Evolutionary conservation across 1,284 basidiomycete species (phyloP), one percentile per base, ranked within the genome.

Genomic region (Mycena citricolor): DNA sequence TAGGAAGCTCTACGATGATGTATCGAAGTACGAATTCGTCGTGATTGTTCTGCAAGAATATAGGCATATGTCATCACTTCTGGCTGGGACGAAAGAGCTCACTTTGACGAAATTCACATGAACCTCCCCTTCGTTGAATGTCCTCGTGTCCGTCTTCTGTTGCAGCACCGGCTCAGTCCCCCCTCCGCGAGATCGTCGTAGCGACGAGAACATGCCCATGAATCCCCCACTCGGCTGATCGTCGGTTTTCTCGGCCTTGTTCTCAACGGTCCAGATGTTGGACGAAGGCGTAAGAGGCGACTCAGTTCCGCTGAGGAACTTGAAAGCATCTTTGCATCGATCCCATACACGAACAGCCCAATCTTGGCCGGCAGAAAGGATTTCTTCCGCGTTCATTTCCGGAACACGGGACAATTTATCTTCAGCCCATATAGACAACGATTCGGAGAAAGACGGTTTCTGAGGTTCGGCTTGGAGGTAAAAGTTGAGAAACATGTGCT

Each of bases 401-500:
- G 73, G 67, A 16, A 85, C 36, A 17, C 59, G 54, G 13, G 64
- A 58, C 7, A 66, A 52, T 49, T 64, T 69, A 26, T 68, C 63
- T 31, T 70, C 65, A 13, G 68, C 60, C 76, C 75, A 79, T 20
- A 61, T 55, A 3, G 66, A 60, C 4, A 67, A 57, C 4, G 63
- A 57, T 26, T 75, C 68, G 16, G 71, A 48, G 56, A 72, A 74
- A 4, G 74, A 71, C 5, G 57, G 51, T 17, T 74, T 68, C 22
- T 70, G 71, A 35, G 66, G 69, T 46, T 64, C 65, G 26, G 78
- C 79, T 65, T 85, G 75, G 20, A 90, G 71, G 56, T 83, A 90
- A 62, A 90, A 90, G 39, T 82, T 84, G 56, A 90, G 73, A 28
- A 88, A 71, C 77, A 90, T 81, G 54, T 90, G 88, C 60, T 90